Conservation (phyloP, 805 yeast species). For the Ogataea paraovalis region DNA sequence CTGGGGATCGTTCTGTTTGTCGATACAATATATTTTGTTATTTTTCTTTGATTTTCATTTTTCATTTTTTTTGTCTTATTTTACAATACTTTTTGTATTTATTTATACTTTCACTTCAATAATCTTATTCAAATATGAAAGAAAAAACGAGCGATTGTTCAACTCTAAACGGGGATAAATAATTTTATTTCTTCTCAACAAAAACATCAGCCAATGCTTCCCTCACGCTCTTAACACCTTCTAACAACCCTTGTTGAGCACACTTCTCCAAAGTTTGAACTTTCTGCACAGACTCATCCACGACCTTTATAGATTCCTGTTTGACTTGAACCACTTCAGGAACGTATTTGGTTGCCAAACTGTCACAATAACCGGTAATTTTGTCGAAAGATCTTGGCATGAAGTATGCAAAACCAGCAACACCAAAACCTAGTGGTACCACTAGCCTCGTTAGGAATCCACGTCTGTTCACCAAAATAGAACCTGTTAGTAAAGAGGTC, state of each 20-base stretch:
- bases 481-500: constrained; percentile 53
- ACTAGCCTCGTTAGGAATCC: constrained; percentile 46
- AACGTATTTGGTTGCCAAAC: constrained; percentile 32
- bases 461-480: constrained; percentile 47
- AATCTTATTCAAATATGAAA: neutral
- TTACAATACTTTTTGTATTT: neutral
- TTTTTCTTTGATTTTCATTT: neutral
- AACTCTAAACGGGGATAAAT: no score
- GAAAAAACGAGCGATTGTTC: no score
- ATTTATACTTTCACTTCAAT: neutral
- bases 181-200: neutral
- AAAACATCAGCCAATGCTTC: neutral
- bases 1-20: neutral
- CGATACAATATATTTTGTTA: no score
- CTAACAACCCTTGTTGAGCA: neutral
- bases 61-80: neutral
- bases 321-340: constrained; percentile 34
- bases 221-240: neutral
- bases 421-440: constrained; percentile 49
- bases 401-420: constrained; percentile 38
- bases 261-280: constrained; percentile 1
- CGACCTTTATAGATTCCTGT: constrained; percentile 6
- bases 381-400: constrained; percentile 49
- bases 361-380: constrained; percentile 24
- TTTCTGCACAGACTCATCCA: constrained; percentile 1